Evolutionary conservation across 305 asterid genomes (phyloP).

Genomic region (Striga hermonthica): DNA sequence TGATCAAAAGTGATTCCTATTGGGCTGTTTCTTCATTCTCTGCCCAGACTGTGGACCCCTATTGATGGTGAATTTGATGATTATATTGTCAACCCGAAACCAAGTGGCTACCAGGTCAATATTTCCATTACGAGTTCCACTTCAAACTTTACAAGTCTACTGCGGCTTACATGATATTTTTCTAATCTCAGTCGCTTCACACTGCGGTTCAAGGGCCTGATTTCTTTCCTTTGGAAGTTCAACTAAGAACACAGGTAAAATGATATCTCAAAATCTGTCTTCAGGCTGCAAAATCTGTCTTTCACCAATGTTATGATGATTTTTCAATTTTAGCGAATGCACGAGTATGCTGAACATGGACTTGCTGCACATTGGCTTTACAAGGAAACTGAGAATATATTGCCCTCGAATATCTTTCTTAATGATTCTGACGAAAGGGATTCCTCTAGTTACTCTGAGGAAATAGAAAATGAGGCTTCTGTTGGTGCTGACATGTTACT

Average conservation of each 20-base stretch:
- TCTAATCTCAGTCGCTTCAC: constrained; percentile 73
- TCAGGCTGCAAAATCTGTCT: constrained; percentile 6
- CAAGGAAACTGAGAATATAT: constrained; percentile 70
- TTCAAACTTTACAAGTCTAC: not conserved
- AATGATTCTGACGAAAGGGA: constrained; percentile 44
- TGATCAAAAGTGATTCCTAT: constrained; percentile 22
- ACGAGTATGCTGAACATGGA: constrained; percentile 94
- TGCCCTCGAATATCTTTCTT: constrained; percentile 49
- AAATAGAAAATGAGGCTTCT: constrained; percentile 57
- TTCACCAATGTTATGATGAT: constrained; percentile 25
- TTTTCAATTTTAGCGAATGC: constrained; percentile 68
- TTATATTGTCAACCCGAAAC: constrained; percentile 93
- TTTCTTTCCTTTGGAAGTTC: constrained; percentile 85
- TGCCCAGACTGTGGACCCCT: constrained; percentile 84
- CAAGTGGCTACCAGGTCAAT: constrained; percentile 95
- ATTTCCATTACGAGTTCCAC: constrained; percentile 15
- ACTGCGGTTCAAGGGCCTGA: constrained; percentile 96
- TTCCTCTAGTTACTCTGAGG: constrained; percentile 51
- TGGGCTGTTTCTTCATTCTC: constrained; percentile 11
- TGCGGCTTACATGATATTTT: constrained; percentile 28
- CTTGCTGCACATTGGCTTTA: constrained; percentile 99
- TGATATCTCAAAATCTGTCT: constrained; percentile 17
- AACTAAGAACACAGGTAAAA: constrained; percentile 88
- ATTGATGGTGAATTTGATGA: constrained; percentile 94
- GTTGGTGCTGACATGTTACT: constrained; percentile 42